Evolutionary conservation across 106 monocot genomes (phyloP).

Genomic region (Triglochin maritima): DNA sequence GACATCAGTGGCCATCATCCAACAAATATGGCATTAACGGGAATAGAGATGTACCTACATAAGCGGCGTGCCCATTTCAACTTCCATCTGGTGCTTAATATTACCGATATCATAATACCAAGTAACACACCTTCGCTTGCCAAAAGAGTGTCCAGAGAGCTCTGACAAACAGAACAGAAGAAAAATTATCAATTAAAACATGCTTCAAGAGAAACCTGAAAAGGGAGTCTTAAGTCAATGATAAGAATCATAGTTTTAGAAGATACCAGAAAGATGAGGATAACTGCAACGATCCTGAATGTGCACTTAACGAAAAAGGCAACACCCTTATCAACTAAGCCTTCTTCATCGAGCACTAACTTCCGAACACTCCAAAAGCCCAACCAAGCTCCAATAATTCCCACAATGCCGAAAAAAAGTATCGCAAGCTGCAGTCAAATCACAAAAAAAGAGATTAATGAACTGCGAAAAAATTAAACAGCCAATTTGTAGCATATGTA

Average conservation of each 20-base stretch:
- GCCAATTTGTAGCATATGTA: no score
- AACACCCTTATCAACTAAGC: constrained; percentile 53
- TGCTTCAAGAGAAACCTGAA: neutral
- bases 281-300: constrained; percentile 47
- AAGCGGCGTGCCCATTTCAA: constrained; percentile 18
- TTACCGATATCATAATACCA: constrained; percentile 24
- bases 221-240: neutral
- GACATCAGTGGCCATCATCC: no score
- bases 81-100: constrained; percentile 22
- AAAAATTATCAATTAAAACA: neutral
- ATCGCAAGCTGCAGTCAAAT: constrained; percentile 45
- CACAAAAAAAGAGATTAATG: neutral
- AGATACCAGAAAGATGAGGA: constrained; percentile 62
- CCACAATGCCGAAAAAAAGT: constrained; percentile 43
- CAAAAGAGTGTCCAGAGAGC: constrained; percentile 56
- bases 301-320: constrained; percentile 91
- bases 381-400: constrained; percentile 84
- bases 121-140: constrained; percentile 30
- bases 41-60: constrained; percentile 20
- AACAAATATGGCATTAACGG: no score
- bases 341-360: constrained; percentile 73
- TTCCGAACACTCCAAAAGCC: constrained; percentile 95
- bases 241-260: neutral
- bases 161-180: constrained; percentile 23
- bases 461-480: neutral